Evolutionary conservation across 345 rosid genomes (phyloP).

Genomic region (Clausena lansium): DNA sequence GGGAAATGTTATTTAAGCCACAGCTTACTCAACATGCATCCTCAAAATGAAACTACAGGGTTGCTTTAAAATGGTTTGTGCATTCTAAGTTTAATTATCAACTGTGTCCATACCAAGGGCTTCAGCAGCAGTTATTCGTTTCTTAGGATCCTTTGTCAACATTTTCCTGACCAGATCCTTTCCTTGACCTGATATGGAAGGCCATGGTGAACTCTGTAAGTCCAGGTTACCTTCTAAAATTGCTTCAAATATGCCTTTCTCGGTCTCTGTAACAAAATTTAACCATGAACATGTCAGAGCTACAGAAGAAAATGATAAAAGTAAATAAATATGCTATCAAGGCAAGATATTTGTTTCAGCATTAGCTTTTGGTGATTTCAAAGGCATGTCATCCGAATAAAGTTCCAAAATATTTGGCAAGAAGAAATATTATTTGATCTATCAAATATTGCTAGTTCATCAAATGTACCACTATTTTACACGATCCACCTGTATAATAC

Average conservation of each 20-base stretch:
- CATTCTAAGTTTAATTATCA: background rate
- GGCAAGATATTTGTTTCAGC: background rate
- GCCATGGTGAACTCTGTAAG: constrained; percentile 73
- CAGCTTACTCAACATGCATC: background rate
- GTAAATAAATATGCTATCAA: background rate
- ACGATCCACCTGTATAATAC: constrained; percentile 3
- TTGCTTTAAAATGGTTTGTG: background rate
- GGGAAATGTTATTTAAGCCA: background rate
- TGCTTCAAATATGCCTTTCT: constrained; percentile 58
- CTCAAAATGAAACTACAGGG: background rate
- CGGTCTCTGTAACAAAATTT: constrained; percentile 53
- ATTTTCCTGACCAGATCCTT: constrained; percentile 74
- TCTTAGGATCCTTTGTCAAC: constrained; percentile 67
- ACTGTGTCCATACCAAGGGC: constrained; percentile 62
- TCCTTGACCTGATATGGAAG: constrained; percentile 62
- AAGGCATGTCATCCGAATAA: background rate
- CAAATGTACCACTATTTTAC: background rate
- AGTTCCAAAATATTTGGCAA: background rate
- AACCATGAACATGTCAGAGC: constrained; percentile 1
- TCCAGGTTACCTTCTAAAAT: constrained; percentile 57
- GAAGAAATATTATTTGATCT: background rate
- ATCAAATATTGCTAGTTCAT: constrained; percentile 2
- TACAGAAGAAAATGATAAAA: background rate
- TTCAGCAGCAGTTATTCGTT: constrained; percentile 65
- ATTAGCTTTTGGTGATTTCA: background rate